Evolutionary conservation across 306 rosid genomes (phyloP), one percentile per base, ranked within the genome.

Genomic region (Quercus glauca): DNA sequence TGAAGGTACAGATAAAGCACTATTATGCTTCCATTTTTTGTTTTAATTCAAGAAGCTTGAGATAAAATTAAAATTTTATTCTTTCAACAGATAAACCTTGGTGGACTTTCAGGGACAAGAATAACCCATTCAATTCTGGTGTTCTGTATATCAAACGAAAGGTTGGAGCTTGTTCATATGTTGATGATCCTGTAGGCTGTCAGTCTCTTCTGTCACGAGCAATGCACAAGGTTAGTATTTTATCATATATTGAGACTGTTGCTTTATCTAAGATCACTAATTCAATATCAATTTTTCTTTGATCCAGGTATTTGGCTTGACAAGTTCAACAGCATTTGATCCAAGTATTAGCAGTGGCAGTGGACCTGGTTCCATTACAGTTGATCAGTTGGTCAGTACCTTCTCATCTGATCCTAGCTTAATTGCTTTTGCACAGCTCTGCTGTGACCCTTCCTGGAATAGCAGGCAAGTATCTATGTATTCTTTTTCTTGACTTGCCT

Each of bases 401-500:
- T 94, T 94, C 88, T 92, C 99, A 68, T 94, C 99, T 65, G 97
- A 94, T 86, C 97, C 99, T 59, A 92, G 99, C 90, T 91, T 92
- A 88, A 92, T 91, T 73, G 99, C 99, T 55, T 94, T 94, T 84
- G 97, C 99, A 60, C 99, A 91, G 85, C 90, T 90, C 83, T 94
- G 97, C 87, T 92, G 97, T 57, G 92, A 94, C 57, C 92, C 95
- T 70, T 90, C 97, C 55, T 92, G 97, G 97, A 76, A 82, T 80
- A 87, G 88, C 87, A 87, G 91, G 97, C 83, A 80, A 83, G 91
- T 78, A 49, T 59, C 3, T 67, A 67, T 69, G 68, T 79, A 69
- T 72, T 53, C 14, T 5, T 31, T 31, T 17, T 53, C 26, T 71
- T 41, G 55, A 33, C 53, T 68, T 69, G 55, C 80, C 76, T 56